Evolutionary conservation across 73 alveolate species (phyloP).

Genomic region (Tetrahymena borealis): DNA sequence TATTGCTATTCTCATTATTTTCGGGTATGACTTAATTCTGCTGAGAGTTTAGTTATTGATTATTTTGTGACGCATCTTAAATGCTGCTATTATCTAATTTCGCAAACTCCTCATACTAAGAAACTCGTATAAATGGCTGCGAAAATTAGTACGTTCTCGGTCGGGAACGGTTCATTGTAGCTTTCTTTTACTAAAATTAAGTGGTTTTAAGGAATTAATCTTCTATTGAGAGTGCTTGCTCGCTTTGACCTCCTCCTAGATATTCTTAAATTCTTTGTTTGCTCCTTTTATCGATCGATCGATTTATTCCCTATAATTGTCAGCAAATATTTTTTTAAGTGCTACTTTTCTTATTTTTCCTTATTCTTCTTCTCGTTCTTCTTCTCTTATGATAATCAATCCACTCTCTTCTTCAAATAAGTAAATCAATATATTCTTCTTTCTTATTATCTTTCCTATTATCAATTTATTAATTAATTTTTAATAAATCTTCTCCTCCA

Average conservation of each 20-base stretch:
- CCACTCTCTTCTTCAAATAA: neutral
- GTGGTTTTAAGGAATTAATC: neutral
- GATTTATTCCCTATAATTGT: neutral
- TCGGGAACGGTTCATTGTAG: neutral
- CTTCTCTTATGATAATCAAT: neutral
- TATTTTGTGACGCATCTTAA: neutral
- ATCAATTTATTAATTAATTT: neutral
- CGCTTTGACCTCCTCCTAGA: neutral
- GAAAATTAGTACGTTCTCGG: neutral
- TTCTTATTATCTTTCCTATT: neutral
- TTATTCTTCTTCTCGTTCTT: neutral
- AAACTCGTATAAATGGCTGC: neutral
- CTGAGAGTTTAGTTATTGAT: neutral
- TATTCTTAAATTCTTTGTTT: neutral
- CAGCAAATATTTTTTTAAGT: neutral
- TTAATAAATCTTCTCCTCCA: neutral
- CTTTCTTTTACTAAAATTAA: neutral
- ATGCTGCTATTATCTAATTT: neutral
- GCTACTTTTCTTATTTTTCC: slow-evolving; percentile 1
- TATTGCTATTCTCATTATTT: neutral
- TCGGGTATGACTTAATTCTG: neutral
- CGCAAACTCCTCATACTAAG: neutral
- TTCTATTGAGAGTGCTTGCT: no score
- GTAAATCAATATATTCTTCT: neutral
- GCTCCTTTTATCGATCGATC: slow-evolving; percentile 3